Conservation (phyloP, 176 grass and related monocot genomes). For the Alloteropsis semialata region DNA sequence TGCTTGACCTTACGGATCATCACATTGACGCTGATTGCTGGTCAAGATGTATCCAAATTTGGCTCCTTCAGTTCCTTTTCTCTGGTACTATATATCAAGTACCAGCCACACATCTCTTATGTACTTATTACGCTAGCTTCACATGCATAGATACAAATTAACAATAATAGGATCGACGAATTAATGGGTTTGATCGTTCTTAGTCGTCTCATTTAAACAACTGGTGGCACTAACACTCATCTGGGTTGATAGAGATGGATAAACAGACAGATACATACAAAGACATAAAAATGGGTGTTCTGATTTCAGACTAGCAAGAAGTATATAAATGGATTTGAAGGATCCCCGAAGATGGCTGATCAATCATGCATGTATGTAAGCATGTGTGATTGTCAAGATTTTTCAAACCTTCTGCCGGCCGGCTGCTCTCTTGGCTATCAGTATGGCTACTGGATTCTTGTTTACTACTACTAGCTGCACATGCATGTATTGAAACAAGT, state of each 20-base stretch:
- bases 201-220: too few species aligned
- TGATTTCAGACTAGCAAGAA: too few species aligned
- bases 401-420: not conserved
- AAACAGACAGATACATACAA: not conserved
- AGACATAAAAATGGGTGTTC: not conserved
- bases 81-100: too few species aligned
- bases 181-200: too few species aligned
- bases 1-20: too few species aligned
- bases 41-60: too few species aligned
- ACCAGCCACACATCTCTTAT: too few species aligned
- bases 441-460: not conserved
- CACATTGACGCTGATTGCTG: too few species aligned
- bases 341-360: not conserved
- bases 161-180: not conserved
- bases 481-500: not conserved
- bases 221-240: too few species aligned
- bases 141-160: not conserved
- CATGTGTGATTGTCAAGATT: not conserved
- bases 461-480: not conserved
- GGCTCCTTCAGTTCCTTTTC: too few species aligned
- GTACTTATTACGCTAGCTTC: too few species aligned
- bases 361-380: not conserved
- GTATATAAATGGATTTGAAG: not conserved
- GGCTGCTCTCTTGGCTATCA: not conserved
- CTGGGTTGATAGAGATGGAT: too few species aligned